These are phyloP conservation scores for Asterella californica DNA, from an alignment of 225 moss, liverwort and hornwort species.

Conservation along the genomic window DNA sequence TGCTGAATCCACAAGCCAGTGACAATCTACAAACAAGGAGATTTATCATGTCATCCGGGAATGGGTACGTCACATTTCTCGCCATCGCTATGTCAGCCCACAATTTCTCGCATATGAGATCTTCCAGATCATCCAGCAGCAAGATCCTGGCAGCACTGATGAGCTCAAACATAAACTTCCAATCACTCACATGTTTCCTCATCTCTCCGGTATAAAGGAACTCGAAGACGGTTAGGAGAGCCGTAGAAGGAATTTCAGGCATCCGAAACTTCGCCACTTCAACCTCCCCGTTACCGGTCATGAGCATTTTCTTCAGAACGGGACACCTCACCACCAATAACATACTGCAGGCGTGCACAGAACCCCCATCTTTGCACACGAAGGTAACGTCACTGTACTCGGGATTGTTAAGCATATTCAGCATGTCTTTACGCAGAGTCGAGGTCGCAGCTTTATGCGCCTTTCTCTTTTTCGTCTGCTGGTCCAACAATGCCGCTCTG, in stretches of 20 bases:
- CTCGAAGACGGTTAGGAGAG: conserved; percentile 36
- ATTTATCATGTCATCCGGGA: conserved; percentile 18
- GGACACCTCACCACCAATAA: conserved; percentile 31
- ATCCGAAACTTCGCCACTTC: conserved; percentile 20
- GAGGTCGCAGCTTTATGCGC: conserved; percentile 11
- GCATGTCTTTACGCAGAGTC: conserved; percentile 7
- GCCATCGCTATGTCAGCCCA: conserved; percentile 20
- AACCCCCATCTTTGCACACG: conserved; percentile 34
- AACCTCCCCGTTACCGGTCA: conserved; percentile 32
- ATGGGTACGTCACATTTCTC: conserved; percentile 11
- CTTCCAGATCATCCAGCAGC: conserved; percentile 30
- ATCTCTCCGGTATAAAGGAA: conserved; percentile 37
- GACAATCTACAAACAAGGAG: conserved; percentile 25
- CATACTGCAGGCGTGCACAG: conserved; percentile 36
- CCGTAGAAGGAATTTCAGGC: conserved; percentile 27
- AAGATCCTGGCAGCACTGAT: conserved; percentile 35
- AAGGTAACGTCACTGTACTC: conserved; percentile 37
- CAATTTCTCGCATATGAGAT: conserved; percentile 29
- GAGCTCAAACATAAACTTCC: conserved; percentile 31
- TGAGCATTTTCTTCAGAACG: conserved; percentile 37
- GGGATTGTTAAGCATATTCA: conserved; percentile 35
- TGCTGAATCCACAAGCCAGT: conserved; percentile 31
- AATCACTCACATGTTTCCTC: conserved; percentile 24
- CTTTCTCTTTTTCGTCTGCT: conserved; percentile 23
- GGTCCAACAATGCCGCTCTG: conserved; percentile 3